Evolutionary conservation across 2,329 filamentous ascomycete genomes (phyloP), one percentile per base, ranked within the genome.

Genomic region (Amesomyces nigricolor): DNA sequence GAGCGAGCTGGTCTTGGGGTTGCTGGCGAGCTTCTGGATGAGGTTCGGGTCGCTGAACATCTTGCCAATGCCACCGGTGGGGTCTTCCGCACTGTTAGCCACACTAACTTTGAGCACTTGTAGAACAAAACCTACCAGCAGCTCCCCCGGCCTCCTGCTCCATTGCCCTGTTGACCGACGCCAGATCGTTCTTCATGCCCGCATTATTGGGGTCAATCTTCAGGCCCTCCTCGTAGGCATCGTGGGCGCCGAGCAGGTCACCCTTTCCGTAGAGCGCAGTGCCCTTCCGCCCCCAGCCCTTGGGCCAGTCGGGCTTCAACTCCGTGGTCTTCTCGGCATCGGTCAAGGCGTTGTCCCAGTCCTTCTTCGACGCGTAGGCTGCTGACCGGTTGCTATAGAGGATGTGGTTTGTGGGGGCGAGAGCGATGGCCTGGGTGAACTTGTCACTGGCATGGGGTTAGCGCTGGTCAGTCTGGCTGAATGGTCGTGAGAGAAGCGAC

Each of bases 341-440:
- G 61, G 87, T 80, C 26, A 97, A 77, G 17, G 94, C 94, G 63
- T 87, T 81, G 61, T 88, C 78, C 79, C 88, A 99, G 57, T 97
- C 84, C 72, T 86, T 89, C 73, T 96, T 88, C 51, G 94, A 96
- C 44, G 92, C 89, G 68, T 95, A 83, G 45, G 83, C 84, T 55
- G 83, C 94, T 30, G 94, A 97, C 64, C 94, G 86, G 76, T 99
- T 99, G 68, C 91, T 97, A 81, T 92, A 99, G 56, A 99, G 87
- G 64, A 99, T 92, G 73, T 99, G 94, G 73, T 99, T 99, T 59
- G 78, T 76, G 48, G 91, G 87, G 61, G 96, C 89, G 67, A 95
- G 75, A 54, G 84, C 87, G 68, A 99, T 96, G 51, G 94, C 94
- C 74, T 96, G 82, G 56, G 91, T 88, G 75, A 99, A 99, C 70